These are phyloP conservation scores for Aspergillus neoniger DNA, from an alignment of 2,329 filamentous ascomycete species.

Conservation along the genomic window DNA sequence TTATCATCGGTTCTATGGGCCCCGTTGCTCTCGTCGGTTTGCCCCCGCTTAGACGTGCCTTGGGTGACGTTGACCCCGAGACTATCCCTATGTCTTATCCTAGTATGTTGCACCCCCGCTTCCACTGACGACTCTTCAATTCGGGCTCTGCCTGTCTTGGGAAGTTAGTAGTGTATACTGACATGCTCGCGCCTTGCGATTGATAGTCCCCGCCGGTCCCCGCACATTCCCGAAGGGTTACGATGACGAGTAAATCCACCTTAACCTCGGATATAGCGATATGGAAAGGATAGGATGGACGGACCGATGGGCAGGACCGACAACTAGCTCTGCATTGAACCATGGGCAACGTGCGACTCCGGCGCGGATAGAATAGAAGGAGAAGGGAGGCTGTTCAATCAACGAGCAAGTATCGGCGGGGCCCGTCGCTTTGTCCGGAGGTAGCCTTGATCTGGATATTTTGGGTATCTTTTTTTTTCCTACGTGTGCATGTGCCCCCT, in stretches of 20 bases:
- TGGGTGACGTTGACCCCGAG: slow-evolving; percentile 73
- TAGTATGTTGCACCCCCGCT: slow-evolving; percentile 57
- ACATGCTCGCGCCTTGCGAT: not conserved
- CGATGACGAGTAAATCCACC: slow-evolving; percentile 43
- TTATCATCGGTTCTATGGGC: slow-evolving; percentile 71
- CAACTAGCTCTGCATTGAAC: not conserved
- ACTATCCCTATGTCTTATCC: slow-evolving; percentile 89
- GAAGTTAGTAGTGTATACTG: no score
- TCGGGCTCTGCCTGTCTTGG: no score
- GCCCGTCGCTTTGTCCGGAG: no score
- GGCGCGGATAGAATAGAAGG: not conserved
- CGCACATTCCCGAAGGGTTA: slow-evolving; percentile 50
- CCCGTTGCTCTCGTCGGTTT: slow-evolving; percentile 70
- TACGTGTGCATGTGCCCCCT: no score
- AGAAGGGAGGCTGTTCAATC: no score
- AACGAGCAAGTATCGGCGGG: no score
- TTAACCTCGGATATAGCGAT: not conserved
- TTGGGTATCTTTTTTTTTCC: no score
- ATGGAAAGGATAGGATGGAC: slow-evolving; percentile 19
- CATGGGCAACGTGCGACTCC: not conserved
- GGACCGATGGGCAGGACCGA: not conserved
- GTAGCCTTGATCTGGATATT: no score
- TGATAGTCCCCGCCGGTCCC: slow-evolving; percentile 48
- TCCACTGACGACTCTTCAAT: no score
- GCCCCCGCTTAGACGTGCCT: slow-evolving; percentile 69